These are phyloP conservation scores for Botryotinia convoluta DNA, from an alignment of 2,329 filamentous ascomycete genomes.

Conservation along the genomic window DNA sequence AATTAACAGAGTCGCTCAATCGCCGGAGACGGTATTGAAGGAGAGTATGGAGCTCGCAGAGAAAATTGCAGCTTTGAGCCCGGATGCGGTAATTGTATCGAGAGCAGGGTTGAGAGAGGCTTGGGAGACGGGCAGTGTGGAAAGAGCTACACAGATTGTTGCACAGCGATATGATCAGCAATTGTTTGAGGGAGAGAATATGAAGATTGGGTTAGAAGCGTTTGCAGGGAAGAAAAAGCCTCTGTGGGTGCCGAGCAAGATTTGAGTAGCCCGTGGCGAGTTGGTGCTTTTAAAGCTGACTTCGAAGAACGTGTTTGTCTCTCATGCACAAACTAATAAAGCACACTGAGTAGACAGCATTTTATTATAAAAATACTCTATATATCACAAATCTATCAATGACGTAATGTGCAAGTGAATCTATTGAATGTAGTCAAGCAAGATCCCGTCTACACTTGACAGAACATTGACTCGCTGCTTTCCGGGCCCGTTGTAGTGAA, in stretches of 20 bases:
- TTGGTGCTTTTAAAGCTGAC: neutral
- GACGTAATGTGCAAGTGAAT: neutral
- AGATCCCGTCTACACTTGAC: neutral
- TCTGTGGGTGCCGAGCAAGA: conserved; percentile 62
- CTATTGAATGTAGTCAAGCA: neutral
- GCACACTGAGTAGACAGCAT: neutral
- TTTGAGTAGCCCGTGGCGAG: conserved; percentile 40
- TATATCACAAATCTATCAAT: neutral
- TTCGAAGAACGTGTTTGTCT: neutral
- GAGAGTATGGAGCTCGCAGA: conserved; percentile 61
- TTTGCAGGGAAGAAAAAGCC: conserved; percentile 75
- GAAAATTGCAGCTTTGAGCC: conserved; percentile 62
- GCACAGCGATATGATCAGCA: conserved; percentile 52
- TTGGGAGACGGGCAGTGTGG: conserved; percentile 63
- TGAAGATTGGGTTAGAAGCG: conserved; percentile 68
- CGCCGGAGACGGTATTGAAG: conserved; percentile 45
- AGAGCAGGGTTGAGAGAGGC: conserved; percentile 67
- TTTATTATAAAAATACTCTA: neutral
- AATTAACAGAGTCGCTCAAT: conserved; percentile 60
- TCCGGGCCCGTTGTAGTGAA: neutral
- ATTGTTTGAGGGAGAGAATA: conserved; percentile 66
- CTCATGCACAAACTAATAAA: neutral
- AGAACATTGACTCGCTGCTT: neutral
- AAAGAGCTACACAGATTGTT: conserved; percentile 57
- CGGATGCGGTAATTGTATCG: conserved; percentile 71